These are phyloP conservation scores for Kwoniella newhampshirensis DNA, from an alignment of 768 basidiomycete genomes.

Conservation along the genomic window DNA sequence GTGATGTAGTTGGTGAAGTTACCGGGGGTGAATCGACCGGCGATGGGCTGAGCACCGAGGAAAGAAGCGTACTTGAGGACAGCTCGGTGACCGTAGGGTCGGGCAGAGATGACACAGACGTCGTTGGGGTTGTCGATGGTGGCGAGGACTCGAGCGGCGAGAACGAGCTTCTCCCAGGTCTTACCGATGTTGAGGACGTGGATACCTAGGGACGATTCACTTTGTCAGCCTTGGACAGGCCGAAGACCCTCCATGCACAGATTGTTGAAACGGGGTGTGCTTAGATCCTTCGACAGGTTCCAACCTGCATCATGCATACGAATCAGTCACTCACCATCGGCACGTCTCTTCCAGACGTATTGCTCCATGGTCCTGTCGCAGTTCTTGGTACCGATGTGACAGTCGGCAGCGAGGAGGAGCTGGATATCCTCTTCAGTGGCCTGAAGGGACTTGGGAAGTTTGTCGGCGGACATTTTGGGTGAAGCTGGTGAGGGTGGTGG, in stretches of 20 bases:
- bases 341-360: slow-evolving; percentile 95
- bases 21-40: slow-evolving; percentile 98
- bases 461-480: slow-evolving; percentile 55
- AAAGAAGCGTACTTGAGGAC: slow-evolving; percentile 98
- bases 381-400: slow-evolving; percentile 97
- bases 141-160: slow-evolving; percentile 96
- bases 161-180: slow-evolving; percentile 99
- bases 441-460: slow-evolving; percentile 88
- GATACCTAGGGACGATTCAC: too few species aligned
- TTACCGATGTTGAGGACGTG: slow-evolving; percentile 98
- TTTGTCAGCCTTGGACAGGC: too few species aligned
- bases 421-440: slow-evolving; percentile 98
- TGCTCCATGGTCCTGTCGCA: slow-evolving; percentile 99
- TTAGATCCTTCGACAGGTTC: too few species aligned
- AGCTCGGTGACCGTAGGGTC: slow-evolving; percentile 97
- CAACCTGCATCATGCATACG: too few species aligned
- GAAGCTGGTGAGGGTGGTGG: slow-evolving; percentile 7
- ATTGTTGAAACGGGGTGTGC: too few species aligned
- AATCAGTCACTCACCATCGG: slow-evolving; percentile 71
- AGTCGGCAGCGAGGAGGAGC: slow-evolving; percentile 89
- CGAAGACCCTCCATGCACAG: too few species aligned
- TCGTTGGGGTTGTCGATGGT: slow-evolving; percentile 98
- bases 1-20: slow-evolving; percentile 99
- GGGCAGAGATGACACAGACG: slow-evolving; percentile 95
- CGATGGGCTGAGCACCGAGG: slow-evolving; percentile 97